phyloP scores from a whole-genome alignment of 306 rosid genomes.

The Cicer judaicum region DNA sequence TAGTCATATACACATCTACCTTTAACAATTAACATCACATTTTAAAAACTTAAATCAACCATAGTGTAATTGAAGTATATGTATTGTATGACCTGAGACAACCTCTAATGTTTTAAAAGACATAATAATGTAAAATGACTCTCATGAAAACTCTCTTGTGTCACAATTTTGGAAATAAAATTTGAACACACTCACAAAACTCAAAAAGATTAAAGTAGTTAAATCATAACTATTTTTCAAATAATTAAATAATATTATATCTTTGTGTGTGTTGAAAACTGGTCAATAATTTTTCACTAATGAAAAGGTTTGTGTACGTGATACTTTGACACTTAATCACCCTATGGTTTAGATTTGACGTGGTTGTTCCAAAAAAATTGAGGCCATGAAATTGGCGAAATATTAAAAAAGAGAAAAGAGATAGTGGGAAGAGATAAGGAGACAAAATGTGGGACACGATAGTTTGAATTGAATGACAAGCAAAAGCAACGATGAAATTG shows the following conservation, averaged over 20 bases:
- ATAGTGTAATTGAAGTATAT: neutral
- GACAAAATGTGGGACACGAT: conserved; percentile 36
- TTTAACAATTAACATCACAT: neutral
- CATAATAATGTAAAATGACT: neutral
- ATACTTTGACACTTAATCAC: conserved; percentile 10
- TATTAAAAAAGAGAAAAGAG: neutral
- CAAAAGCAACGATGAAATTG: conserved; percentile 29
- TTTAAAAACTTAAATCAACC: neutral
- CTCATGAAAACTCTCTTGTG: neutral
- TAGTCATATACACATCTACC: neutral
- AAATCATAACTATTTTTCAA: no score
- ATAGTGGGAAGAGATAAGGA: conserved; percentile 39
- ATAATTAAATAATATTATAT: no score
- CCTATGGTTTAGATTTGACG: conserved; percentile 30
- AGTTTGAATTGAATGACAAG: conserved; percentile 26
- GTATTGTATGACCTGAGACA: no score
- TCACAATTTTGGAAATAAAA: no score
- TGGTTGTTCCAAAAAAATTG: conserved; percentile 14
- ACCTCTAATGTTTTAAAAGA: neutral
- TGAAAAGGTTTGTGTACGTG: neutral
- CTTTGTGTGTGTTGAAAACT: no score
- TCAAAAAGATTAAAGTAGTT: no score
- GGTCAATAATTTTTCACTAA: no score
- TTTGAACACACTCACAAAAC: no score
- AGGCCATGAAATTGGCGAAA: conserved; percentile 29